phyloP scores from a whole-genome alignment of 257 asterid genomes.

The Handroanthus guayacan region DNA sequence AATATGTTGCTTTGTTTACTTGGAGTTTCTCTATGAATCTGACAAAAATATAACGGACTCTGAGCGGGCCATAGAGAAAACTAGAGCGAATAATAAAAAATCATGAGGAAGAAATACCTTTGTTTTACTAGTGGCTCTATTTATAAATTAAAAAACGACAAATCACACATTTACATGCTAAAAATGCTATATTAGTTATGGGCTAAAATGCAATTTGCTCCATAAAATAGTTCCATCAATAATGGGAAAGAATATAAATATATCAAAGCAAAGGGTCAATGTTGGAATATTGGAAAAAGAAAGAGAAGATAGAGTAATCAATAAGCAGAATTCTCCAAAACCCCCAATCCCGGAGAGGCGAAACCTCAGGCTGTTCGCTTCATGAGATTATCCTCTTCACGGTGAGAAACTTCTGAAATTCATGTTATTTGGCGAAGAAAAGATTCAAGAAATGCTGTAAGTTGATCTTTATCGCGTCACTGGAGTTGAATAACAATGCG shows the following conservation, averaged over 20 bases:
- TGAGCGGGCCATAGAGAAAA: no score
- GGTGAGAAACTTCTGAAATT: slow-evolving; percentile 25
- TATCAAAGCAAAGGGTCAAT: slow-evolving; percentile 1
- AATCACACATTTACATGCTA: no score
- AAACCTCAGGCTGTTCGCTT: slow-evolving; percentile 25
- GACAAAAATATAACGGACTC: no score
- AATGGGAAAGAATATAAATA: background rate
- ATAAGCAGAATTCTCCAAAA: slow-evolving; percentile 18
- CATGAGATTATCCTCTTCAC: slow-evolving; percentile 30
- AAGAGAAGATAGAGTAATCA: background rate
- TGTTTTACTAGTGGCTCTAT: no score
- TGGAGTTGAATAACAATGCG: slow-evolving; percentile 13
- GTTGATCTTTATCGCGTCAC: background rate
- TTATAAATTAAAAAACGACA: no score
- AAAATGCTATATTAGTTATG: no score
- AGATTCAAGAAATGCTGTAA: background rate
- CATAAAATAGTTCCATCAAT: background rate
- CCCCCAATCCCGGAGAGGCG: slow-evolving; percentile 22
- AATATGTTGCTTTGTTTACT: no score
- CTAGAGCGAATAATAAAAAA: no score
- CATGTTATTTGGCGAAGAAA: background rate
- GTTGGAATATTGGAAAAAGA: background rate
- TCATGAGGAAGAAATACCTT: no score
- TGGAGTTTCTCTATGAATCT: no score
- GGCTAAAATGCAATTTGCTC: no score